Conservation (phyloP, 306 rosid species). For the Acacia melanoxylon region DNA sequence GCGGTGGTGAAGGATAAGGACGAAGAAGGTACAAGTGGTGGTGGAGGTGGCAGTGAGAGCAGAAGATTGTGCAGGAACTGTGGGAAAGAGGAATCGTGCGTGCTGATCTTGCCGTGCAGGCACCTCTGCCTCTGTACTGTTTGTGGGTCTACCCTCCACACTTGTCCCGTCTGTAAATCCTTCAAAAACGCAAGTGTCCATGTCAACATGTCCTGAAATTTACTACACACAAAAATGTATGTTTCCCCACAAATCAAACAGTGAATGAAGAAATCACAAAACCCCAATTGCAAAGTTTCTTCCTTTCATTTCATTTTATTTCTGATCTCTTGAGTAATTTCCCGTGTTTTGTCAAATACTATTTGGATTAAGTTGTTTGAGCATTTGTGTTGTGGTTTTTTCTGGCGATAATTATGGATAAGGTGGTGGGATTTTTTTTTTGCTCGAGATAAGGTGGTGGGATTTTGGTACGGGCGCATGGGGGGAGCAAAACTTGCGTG, state of each 20-base stretch:
- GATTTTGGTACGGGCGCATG: neutral
- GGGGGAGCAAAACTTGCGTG: neutral
- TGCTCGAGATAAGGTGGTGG: neutral
- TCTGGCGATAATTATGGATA: neutral
- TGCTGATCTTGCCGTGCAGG: slow-evolving; percentile 86
- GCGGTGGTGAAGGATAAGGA: slow-evolving; percentile 22
- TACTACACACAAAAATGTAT: neutral
- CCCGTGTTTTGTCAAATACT: neutral
- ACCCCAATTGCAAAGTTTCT: neutral
- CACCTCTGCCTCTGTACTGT: slow-evolving; percentile 82
- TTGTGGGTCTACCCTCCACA: slow-evolving; percentile 70
- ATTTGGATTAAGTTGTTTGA: neutral
- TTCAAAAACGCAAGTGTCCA: slow-evolving; percentile 72
- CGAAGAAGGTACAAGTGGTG: slow-evolving; percentile 13
- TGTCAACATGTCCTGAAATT: slow-evolving; percentile 62
- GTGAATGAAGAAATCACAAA: neutral
- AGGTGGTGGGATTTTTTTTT: neutral
- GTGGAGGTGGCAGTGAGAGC: neutral
- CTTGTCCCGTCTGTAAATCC: slow-evolving; percentile 92
- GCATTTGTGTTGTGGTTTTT: neutral
- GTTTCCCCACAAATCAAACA: neutral
- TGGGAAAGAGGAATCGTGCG: slow-evolving; percentile 79
- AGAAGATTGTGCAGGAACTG: slow-evolving; percentile 69
- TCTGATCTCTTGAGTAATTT: neutral
- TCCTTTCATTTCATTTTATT: neutral